Evolutionary conservation across 352 stramenopile species (phyloP), one percentile per base, ranked within the genome.

Genomic region (Phytophthora rubi): DNA sequence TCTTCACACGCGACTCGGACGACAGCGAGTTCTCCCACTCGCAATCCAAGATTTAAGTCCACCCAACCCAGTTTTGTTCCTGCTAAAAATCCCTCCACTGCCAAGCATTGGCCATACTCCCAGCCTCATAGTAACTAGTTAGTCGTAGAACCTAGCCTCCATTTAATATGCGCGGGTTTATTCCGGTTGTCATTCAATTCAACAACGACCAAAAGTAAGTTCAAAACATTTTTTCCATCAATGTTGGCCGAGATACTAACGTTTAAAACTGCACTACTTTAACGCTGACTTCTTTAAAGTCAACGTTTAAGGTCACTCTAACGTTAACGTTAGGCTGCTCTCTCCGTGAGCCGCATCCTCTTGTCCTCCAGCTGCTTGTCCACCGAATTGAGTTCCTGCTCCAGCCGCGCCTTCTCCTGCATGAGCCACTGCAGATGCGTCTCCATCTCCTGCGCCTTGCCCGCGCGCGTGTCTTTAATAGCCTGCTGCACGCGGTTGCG

Each of bases 371-470:
- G 69, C 26, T 85, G 70, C 51, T 71, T 68, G 54, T 91, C 73
- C 55, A 93, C 58, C 3, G 63, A 35, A 12, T n/a, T 44, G 6
- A 91, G 75, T 28, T 91, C 77, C 45, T 56, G 52, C 55, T 89
- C 82, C 16, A 93, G 70, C 13, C 65, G 71, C 52, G 48, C 70
- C 65, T 89, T 89, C 28, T 83, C 68, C 59, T 79, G 54, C 58
- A 73, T 45, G 1, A 93, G 76, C 83, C 83, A 87, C 65, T 84
- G 73, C 52, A 93, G 35, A 53, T 91, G 86, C 35, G 63, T 53
- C 63, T 80, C 59, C 72, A 89, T 85, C 54, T 89, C 81, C 8
- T 68, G 67, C 52, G 65, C 70, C 57, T 80, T 83, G 48, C 48
- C 62, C 48, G 53, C 54, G 30, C 80, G 77, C 47, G 71, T 71